phyloP scores from a whole-genome alignment of 2,329 filamentous ascomycete genomes.

The Fusarium domesticum region DNA sequence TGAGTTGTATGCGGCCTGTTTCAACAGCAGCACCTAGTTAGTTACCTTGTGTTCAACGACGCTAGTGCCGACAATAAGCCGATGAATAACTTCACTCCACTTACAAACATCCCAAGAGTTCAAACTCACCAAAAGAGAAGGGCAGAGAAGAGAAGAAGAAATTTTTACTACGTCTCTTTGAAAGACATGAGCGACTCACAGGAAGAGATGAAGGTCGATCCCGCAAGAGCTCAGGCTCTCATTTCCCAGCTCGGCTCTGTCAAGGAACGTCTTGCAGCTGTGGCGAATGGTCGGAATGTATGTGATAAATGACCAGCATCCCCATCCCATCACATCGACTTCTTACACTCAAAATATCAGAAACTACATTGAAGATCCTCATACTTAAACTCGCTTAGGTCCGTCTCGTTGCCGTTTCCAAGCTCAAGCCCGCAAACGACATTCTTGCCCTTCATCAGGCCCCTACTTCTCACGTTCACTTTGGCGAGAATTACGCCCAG shows the following conservation, averaged over 20 bases:
- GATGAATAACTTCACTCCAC: conserved; percentile 23
- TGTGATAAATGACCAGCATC: too few relatives aligned
- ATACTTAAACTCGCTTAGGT: conserved; percentile 48
- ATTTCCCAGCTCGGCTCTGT: conserved; percentile 61
- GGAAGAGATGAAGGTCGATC: conserved; percentile 59
- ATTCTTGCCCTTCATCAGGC: conserved; percentile 76
- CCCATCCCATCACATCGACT: not conserved
- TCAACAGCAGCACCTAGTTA: not conserved
- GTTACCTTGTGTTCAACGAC: too few relatives aligned
- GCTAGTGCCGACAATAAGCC: conserved; percentile 38
- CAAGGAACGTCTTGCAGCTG: conserved; percentile 53
- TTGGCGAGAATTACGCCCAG: conserved; percentile 95
- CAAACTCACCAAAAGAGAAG: conserved; percentile 1
- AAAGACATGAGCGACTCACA: conserved; percentile 42
- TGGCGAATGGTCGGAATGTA: conserved; percentile 54
- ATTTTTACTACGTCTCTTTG: not conserved
- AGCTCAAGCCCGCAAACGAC: conserved; percentile 90
- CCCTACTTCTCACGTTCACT: conserved; percentile 64
- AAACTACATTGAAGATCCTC: not conserved
- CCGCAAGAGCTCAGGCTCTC: conserved; percentile 59
- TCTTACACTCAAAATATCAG: not conserved
- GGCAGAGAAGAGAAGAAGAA: not conserved
- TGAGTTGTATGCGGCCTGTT: conserved; percentile 10
- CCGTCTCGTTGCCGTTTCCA: conserved; percentile 90
- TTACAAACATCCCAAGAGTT: conserved; percentile 21